Conservation (phyloP, 495 filamentous ascomycete species). For the Terfezia boudieri region DNA sequence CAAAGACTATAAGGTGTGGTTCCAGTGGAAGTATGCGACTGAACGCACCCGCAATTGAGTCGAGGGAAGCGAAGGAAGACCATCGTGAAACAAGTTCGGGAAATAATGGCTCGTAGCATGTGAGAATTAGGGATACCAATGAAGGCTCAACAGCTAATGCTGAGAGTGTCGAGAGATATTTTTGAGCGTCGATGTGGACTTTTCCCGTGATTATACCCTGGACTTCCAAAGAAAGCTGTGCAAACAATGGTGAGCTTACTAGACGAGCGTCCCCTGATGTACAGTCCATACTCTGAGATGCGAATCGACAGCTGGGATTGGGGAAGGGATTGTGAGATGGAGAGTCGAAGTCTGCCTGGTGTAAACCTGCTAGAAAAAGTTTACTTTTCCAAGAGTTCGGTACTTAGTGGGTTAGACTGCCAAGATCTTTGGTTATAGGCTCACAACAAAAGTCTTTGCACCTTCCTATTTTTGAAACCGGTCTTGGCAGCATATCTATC, state of each 20-base stretch:
- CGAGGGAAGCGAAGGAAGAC: slow-evolving; percentile 5
- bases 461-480: no score
- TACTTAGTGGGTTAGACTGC: no score
- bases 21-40: slow-evolving; percentile 11
- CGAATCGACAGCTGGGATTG: no score
- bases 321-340: no score
- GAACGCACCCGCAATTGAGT: slow-evolving; percentile 11
- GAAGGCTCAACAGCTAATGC: slow-evolving; percentile 9
- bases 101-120: slow-evolving; percentile 15
- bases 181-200: neutral
- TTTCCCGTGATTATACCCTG: neutral
- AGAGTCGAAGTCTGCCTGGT: no score
- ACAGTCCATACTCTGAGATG: neutral
- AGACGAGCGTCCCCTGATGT: neutral
- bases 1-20: slow-evolving; percentile 12
- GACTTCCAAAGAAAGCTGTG: neutral
- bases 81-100: slow-evolving; percentile 15
- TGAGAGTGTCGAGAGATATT: slow-evolving; percentile 16
- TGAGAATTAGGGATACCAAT: slow-evolving; percentile 11
- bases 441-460: no score
- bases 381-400: no score
- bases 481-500: no score
- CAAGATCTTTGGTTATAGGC: no score
- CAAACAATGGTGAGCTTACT: neutral
- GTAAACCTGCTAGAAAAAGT: no score